Evolutionary conservation across 805 yeast genomes (phyloP).

Genomic region (Sungouiella blattae): DNA sequence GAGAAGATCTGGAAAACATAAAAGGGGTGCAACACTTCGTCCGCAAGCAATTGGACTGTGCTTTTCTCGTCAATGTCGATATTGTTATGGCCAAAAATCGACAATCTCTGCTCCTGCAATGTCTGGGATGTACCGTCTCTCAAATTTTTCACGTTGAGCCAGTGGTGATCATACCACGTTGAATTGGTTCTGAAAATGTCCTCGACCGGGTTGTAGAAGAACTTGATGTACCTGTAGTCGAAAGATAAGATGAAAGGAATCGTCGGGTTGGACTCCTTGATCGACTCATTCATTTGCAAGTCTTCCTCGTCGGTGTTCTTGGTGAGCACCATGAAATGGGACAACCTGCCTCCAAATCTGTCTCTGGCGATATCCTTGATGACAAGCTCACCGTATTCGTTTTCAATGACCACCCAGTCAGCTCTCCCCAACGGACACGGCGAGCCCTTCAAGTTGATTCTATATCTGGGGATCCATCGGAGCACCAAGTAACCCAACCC

Average conservation of each 20-base stretch:
- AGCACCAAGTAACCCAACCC: constrained; percentile 73
- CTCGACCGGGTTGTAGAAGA: constrained; percentile 81
- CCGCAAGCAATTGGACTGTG: constrained; percentile 59
- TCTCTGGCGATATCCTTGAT: constrained; percentile 52
- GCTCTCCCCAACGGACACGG: constrained; percentile 71
- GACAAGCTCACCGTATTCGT: constrained; percentile 83
- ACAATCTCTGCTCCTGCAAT: constrained; percentile 59
- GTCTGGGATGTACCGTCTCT: constrained; percentile 71
- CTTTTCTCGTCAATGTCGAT: constrained; percentile 76
- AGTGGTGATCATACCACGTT: constrained; percentile 80
- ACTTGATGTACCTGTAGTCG: constrained; percentile 77
- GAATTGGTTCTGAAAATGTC: constrained; percentile 80
- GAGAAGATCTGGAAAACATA: constrained; percentile 94
- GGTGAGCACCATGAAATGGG: constrained; percentile 52
- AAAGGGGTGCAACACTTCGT: constrained; percentile 93
- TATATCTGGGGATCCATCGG: constrained; percentile 83
- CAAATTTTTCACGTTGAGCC: constrained; percentile 59
- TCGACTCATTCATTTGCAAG: constrained; percentile 15
- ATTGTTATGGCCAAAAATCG: constrained; percentile 75
- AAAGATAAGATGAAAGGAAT: constrained; percentile 70
- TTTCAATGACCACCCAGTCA: constrained; percentile 92
- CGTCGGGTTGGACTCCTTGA: constrained; percentile 53
- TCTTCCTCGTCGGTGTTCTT: constrained; percentile 24
- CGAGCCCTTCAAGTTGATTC: constrained; percentile 64
- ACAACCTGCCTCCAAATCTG: constrained; percentile 68